A percentile compares a stretch with the other conserved stretches of the same genome.
phyloP scores from a whole-genome alignment of 116 monocot genomes.

The Iris pallida region DNA sequence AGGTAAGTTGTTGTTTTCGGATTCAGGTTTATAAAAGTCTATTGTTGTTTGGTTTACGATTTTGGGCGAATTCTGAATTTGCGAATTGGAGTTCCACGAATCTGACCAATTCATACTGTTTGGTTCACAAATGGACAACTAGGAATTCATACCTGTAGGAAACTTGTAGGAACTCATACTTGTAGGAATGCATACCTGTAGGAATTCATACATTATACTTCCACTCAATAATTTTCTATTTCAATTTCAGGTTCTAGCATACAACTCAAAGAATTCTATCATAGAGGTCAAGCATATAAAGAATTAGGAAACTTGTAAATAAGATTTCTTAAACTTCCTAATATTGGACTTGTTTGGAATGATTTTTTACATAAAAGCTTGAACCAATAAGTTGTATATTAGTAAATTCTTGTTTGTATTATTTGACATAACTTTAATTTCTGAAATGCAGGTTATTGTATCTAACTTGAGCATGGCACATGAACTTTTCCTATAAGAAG shows the following conservation, averaged over 20 bases:
- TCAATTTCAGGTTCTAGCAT: slow-evolving; percentile 53
- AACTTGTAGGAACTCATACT: no score
- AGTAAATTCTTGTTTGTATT: not conserved
- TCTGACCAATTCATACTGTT: no score
- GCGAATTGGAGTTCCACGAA: no score
- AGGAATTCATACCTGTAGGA: no score
- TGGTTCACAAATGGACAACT: no score
- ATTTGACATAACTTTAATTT: not conserved
- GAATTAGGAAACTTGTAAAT: slow-evolving; percentile 76
- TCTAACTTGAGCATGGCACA: slow-evolving; percentile 67
- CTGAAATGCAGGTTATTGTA: slow-evolving; percentile 52
- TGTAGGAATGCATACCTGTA: no score
- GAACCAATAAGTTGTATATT: not conserved
- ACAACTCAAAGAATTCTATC: slow-evolving; percentile 97
- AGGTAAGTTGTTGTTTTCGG: no score
- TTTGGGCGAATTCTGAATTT: no score
- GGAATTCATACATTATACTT: no score
- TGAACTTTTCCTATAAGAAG: slow-evolving; percentile 83
- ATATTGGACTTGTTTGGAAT: not conserved
- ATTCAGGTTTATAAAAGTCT: no score
- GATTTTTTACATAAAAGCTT: not conserved
- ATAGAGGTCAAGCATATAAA: slow-evolving; percentile 95
- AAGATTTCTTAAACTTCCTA: slow-evolving; percentile 11
- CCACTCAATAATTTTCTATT: no score
- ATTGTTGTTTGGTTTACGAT: no score